Conservation (phyloP, 306 rosid species). For the Fagus crenata region DNA sequence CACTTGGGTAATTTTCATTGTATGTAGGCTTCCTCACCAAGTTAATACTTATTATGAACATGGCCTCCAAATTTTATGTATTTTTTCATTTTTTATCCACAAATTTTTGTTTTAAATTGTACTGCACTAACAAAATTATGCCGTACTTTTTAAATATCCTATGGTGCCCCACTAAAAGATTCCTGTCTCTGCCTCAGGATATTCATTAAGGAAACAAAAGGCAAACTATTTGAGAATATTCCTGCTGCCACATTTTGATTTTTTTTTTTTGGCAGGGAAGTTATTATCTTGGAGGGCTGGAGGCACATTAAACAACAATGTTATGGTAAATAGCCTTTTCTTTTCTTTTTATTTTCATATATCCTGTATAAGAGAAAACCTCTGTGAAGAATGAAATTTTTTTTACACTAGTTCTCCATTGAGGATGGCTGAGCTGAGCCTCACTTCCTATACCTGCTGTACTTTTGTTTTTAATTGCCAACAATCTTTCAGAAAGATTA, state of each 20-base stretch:
- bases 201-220: neutral
- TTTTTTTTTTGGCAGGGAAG: slow-evolving; percentile 49
- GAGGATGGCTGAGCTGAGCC: neutral
- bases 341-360: neutral
- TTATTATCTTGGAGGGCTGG: slow-evolving; percentile 76
- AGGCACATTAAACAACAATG: slow-evolving; percentile 54
- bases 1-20: neutral
- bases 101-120: neutral
- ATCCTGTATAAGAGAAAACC: neutral
- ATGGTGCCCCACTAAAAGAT: no score
- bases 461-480: neutral
- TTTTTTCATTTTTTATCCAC: neutral
- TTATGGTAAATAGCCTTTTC: slow-evolving; percentile 54
- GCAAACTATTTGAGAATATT: neutral
- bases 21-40: neutral
- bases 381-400: neutral
- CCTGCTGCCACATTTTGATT: slow-evolving; percentile 12
- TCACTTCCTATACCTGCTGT: neutral
- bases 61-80: neutral
- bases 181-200: neutral
- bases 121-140: neutral
- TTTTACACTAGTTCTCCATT: neutral
- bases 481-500: neutral
- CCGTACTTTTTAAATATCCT: neutral
- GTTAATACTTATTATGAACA: neutral